Conservation (phyloP, 2,329 filamentous ascomycete species). For the Amauroascus verrucosus region DNA sequence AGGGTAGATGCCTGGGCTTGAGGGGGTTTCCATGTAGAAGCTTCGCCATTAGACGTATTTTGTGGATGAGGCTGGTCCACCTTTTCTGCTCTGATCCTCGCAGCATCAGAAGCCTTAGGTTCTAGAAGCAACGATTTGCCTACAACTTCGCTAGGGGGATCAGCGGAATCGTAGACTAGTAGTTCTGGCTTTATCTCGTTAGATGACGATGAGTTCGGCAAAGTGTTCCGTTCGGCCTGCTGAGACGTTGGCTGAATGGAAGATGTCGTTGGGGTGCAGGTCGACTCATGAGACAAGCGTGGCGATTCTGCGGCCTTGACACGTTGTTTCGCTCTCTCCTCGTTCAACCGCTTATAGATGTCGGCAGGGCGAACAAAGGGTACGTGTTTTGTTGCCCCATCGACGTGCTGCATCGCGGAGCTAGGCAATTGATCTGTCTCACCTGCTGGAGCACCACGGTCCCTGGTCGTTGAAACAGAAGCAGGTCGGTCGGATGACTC, state of each 20-base stretch:
- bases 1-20: not conserved
- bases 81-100: too few relatives aligned
- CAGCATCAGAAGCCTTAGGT: not conserved
- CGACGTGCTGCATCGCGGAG: slow-evolving; percentile 21
- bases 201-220: not conserved
- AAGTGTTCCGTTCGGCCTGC: not conserved
- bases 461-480: not conserved
- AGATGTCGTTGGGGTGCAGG: not conserved
- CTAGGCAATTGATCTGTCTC: slow-evolving; percentile 16
- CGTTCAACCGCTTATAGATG: slow-evolving; percentile 61
- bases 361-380: slow-evolving; percentile 65
- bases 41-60: too few relatives aligned
- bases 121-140: too few relatives aligned
- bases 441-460: slow-evolving; percentile 15
- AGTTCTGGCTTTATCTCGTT: not conserved
- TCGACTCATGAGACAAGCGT: not conserved
- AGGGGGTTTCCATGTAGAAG: too few relatives aligned
- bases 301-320: slow-evolving; percentile 8
- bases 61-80: too few relatives aligned
- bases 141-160: too few relatives aligned
- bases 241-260: not conserved
- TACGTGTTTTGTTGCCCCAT: slow-evolving; percentile 39
- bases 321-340: slow-evolving; percentile 46
- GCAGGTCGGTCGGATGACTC: not conserved
- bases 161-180: too few relatives aligned